phyloP scores from a whole-genome alignment of 805 yeast genomes.

The Candida succiphila region DNA sequence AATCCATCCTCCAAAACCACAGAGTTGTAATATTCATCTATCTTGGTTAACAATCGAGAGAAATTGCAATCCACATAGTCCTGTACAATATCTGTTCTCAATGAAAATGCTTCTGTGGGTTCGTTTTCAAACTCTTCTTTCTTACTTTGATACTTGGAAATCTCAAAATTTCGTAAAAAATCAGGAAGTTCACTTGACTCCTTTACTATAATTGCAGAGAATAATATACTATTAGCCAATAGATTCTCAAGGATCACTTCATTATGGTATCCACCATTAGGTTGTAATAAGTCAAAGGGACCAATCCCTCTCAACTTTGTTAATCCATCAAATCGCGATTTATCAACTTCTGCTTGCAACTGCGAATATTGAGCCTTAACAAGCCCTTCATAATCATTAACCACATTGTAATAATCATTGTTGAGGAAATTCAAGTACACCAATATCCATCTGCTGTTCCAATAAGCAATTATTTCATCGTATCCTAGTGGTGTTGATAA shows the following conservation, averaged over 20 bases:
- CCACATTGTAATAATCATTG: slow-evolving; percentile 14
- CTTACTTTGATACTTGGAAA: too few species aligned
- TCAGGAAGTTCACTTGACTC: neutral
- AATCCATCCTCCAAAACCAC: too few species aligned
- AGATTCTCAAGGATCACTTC: neutral
- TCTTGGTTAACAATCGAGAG: too few species aligned
- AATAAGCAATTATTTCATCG: slow-evolving; percentile 16
- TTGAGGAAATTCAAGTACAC: slow-evolving; percentile 15
- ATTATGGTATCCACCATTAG: neutral
- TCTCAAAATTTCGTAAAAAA: too few species aligned
- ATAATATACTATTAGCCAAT: neutral
- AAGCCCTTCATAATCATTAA: slow-evolving; percentile 10
- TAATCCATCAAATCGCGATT: neutral
- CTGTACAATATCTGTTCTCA: too few species aligned
- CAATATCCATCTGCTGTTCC: slow-evolving; percentile 20
- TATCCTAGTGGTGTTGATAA: neutral
- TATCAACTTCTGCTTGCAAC: neutral
- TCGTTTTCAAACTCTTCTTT: too few species aligned
- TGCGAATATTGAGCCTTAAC: neutral
- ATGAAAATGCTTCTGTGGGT: too few species aligned
- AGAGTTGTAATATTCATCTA: too few species aligned
- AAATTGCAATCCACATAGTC: too few species aligned
- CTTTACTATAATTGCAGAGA: neutral
- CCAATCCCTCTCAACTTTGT: neutral
- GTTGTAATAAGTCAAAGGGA: neutral